Base-by-base conservation (phyloP, 176 grass and related monocot genomes). In the bread wheat (Triticum aestivum) region DNA sequence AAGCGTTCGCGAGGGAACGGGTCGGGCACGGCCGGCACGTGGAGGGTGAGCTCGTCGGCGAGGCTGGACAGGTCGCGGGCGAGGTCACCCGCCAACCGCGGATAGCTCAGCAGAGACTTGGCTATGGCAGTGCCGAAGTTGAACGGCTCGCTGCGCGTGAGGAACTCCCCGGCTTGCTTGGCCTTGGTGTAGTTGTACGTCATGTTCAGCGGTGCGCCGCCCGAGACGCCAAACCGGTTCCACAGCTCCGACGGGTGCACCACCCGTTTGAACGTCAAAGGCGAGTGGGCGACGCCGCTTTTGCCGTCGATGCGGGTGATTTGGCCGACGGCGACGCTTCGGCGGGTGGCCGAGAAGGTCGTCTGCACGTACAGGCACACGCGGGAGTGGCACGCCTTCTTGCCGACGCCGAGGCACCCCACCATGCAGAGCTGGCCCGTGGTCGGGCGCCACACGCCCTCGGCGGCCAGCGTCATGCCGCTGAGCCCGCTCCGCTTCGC, bases 391-490 rank as follows among this genome's bases (percentile, higher is more conserved):
- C 95, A 97, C 17, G 62, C 79, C 44, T 30, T 74, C 15, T 42
- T 26, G 70, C 87, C 86, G 65, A 32, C 84, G 61, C 85, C 89
- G 27, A 93, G 81, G 87, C 95, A 97, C 47, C 89, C 95, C 49
- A 97, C 93, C 95, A 97, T 97, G 95, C 93, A 97, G 42, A 97
- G 89, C 83, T 95, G 93, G 23, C 93, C 93, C 11, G 80, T 33
- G 21, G 95, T 90, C 8, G 91, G 73, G 29, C 77, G 92, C 95
- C 95, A 97, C 67, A 93, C 85, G 13, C 93, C 95, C 89, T 97
- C 95, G 45, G 91, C 89, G 3, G 91, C 61, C 8, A 97, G 87
- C 6, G 92, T 93, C 82, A 61, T 74, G 69, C 75, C 82, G 86
- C 82, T 73, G 18, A 97, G 89, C 59, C 93, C 95, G 24, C 79